phyloP scores from a whole-genome alignment of 2,329 filamentous ascomycete genomes.

The Fusarium scirpi region DNA sequence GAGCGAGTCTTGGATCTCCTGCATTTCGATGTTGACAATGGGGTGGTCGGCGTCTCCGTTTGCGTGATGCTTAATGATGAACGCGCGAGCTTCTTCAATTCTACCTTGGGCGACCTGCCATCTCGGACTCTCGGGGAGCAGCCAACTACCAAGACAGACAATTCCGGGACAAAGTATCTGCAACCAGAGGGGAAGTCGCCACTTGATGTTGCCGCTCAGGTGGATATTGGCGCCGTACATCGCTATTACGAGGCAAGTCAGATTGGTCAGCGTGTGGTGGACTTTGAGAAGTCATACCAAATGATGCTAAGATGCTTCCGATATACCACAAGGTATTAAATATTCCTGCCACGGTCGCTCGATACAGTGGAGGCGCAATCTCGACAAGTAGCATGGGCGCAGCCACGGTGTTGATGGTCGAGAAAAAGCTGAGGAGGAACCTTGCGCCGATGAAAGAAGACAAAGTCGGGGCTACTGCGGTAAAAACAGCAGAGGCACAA shows the following conservation, averaged over 20 bases:
- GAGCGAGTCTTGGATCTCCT: constrained; percentile 11
- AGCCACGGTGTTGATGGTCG: constrained; percentile 52
- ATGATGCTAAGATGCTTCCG: constrained; percentile 44
- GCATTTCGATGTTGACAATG: constrained; percentile 11
- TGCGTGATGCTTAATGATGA: constrained; percentile 15
- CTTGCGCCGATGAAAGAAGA: constrained; percentile 8
- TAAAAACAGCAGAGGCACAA: constrained; percentile 6
- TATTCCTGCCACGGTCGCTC: constrained; percentile 69
- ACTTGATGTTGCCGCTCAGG: constrained; percentile 33
- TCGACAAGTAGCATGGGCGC: constrained; percentile 71
- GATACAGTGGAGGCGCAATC: constrained; percentile 68
- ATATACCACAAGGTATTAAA: constrained; percentile 59
- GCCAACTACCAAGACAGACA: constrained; percentile 51
- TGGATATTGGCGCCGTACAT: constrained; percentile 39
- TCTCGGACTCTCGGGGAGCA: constrained; percentile 71
- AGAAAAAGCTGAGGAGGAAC: constrained; percentile 16
- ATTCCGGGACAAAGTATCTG: constrained; percentile 37
- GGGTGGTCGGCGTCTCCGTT: constrained; percentile 9
- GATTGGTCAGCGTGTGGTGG: fast-evolving
- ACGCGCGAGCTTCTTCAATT: neutral
- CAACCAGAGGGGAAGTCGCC: constrained; percentile 36
- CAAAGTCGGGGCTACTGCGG: constrained; percentile 13
- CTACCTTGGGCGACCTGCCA: constrained; percentile 54
- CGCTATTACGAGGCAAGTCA: neutral
- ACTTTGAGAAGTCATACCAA: neutral